Evolutionary conservation across 177 flowering plant genomes (phyloP).

Genomic region (Vitis hybrid): DNA sequence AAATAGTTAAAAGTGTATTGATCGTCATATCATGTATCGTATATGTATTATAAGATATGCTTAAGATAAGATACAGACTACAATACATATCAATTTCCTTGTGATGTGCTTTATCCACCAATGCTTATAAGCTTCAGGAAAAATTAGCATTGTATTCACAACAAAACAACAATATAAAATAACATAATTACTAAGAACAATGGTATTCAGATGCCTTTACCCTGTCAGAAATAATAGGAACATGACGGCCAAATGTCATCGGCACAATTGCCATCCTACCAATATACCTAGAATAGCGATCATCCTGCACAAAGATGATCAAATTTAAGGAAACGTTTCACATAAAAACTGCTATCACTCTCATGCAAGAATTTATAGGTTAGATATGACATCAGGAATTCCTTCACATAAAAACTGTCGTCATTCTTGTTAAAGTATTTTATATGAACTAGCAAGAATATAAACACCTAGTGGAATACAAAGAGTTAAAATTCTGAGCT

Average conservation of each 20-base stretch:
- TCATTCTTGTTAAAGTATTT: too few species aligned
- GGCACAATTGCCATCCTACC: constrained; percentile 91
- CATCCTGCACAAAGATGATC: constrained; percentile 59
- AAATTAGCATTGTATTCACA: not conserved
- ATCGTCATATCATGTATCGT: too few species aligned
- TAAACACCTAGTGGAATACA: too few species aligned
- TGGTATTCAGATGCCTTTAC: constrained; percentile 33
- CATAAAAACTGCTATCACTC: not conserved
- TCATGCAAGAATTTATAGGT: not conserved
- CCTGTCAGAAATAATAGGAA: constrained; percentile 87
- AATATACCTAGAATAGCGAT: constrained; percentile 78
- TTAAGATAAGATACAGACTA: too few species aligned
- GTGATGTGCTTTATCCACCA: not conserved
- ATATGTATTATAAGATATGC: too few species aligned
- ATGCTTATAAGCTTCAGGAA: not conserved
- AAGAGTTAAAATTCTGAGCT: too few species aligned
- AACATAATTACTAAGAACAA: not conserved
- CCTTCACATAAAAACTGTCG: too few species aligned
- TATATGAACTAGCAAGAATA: too few species aligned
- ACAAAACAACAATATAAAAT: not conserved
- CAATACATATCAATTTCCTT: not conserved
- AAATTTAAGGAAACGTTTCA: not conserved
- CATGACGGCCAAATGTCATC: constrained; percentile 95
- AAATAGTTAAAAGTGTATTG: too few species aligned
- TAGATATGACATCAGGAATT: not conserved